Evolutionary conservation across 1,284 basidiomycete species (phyloP), one percentile per base, ranked within the genome.

Genomic region (Ganoderma boninense): DNA sequence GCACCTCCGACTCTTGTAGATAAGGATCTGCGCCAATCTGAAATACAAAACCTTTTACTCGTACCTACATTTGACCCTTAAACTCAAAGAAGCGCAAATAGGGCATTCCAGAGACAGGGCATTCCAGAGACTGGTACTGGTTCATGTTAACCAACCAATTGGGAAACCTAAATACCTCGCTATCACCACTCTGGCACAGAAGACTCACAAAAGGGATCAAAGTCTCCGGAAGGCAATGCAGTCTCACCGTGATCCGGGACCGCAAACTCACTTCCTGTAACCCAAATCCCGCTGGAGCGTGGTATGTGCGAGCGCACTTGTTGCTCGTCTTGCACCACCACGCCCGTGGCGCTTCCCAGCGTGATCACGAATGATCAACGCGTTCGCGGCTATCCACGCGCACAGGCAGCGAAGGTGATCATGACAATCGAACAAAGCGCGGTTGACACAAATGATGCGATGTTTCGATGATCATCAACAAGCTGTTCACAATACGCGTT

Each of bases 371-470:
- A 38, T 38, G 38, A 38, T 38, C 13, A 10, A 60, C n/a, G 57
- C 49, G 13, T 26, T 26, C 18, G 57, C 35, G 20, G 35, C 29
- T 32, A 35, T n/a, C 6, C 57, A 38, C 20, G 54, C 14, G 54
- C 20, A 29, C 57, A 38, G 35, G 54, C 54, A 29, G 23, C 7
- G 26, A 46, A 20, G 18, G 16, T 10, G 57, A 18, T 20, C 20
- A 18, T 20, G 20, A 38, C 57, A 60, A 40, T 35, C 20, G 20
- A 13, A 60, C 57, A 60, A 38, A 16, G 18, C 35, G 18, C 35
- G 8, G 57, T n/a, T 40, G 35, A 60, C 57, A 60, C 57, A 59
- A 59, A 60, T 60, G 57, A 60, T 60, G 35, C 18, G 20, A 60
- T 60, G 57, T 40, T 60, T 35, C 20, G 35, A 60, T 60, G 57